phyloP scores from a whole-genome alignment of 208 protist genomes.

The Angomonas ambiguus region DNA sequence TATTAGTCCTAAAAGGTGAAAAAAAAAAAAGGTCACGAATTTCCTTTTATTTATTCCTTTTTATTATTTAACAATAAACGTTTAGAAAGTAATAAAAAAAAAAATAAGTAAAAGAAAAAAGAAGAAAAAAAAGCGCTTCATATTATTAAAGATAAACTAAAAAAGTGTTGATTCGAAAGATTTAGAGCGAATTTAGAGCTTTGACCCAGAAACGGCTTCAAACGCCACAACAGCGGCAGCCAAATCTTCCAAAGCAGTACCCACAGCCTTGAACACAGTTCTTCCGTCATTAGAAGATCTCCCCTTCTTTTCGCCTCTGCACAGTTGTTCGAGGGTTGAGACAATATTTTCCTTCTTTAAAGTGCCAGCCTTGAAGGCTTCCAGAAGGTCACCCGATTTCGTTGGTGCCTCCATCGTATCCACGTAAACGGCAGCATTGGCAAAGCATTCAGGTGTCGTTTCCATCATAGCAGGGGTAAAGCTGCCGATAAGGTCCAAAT shows the following conservation, averaged over 20 bases:
- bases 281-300: slow-evolving; percentile 5
- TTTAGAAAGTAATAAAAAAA: background rate
- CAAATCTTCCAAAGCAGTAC: slow-evolving; percentile 16
- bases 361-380: slow-evolving; percentile 17
- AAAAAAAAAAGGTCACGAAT: background rate
- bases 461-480: slow-evolving; percentile 15
- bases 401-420: slow-evolving; percentile 12
- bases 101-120: slow-evolving; percentile 12
- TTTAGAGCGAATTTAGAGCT: background rate
- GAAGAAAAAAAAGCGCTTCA: slow-evolving; percentile 18
- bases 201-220: background rate
- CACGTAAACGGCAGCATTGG: slow-evolving; percentile 4
- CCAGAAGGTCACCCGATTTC: slow-evolving; percentile 15
- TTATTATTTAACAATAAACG: slow-evolving; percentile 16
- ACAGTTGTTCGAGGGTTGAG: slow-evolving; percentile 6
- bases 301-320: slow-evolving; percentile 11
- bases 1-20: too few species aligned
- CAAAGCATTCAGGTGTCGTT: slow-evolving; percentile 7
- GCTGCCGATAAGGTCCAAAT: slow-evolving; percentile 11
- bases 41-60: slow-evolving; percentile 1
- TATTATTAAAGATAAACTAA: slow-evolving; percentile 14
- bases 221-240: slow-evolving; percentile 10
- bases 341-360: slow-evolving; percentile 11
- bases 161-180: background rate
- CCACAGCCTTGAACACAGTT: slow-evolving; percentile 19